These are phyloP conservation scores for Serendipita sp. DNA, from an alignment of 768 basidiomycete species.

Conservation along the genomic window DNA sequence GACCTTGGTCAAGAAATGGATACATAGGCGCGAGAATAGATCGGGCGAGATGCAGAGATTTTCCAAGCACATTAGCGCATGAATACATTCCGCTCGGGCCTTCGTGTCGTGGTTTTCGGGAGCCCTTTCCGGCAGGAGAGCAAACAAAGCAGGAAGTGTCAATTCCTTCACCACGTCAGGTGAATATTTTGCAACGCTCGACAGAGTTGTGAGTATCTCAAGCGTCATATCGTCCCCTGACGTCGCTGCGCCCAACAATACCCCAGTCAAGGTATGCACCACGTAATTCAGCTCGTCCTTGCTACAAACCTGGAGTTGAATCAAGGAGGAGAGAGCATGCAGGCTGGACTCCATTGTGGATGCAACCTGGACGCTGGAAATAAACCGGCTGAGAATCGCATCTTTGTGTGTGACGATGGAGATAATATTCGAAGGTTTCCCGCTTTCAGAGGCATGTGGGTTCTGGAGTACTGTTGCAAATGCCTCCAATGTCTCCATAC, in stretches of 20 bases:
- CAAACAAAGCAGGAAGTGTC: slow-evolving; percentile 70
- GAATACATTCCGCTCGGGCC: slow-evolving; percentile 51
- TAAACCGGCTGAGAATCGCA: slow-evolving; percentile 49
- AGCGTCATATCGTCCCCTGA: neutral
- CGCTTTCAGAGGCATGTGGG: neutral
- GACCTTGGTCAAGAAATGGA: slow-evolving; percentile 62
- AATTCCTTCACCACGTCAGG: slow-evolving; percentile 53
- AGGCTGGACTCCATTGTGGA: slow-evolving; percentile 45
- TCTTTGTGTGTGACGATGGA: slow-evolving; percentile 51
- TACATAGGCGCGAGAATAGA: slow-evolving; percentile 73
- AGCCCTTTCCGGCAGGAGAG: slow-evolving; percentile 50
- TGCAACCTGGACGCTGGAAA: slow-evolving; percentile 38
- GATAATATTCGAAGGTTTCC: too few relatives aligned
- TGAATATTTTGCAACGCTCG: slow-evolving; percentile 39
- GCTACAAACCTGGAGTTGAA: slow-evolving; percentile 48
- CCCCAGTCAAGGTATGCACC: slow-evolving; percentile 58
- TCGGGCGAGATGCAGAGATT: slow-evolving; percentile 55
- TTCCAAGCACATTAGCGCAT: slow-evolving; percentile 49
- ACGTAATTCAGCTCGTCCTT: slow-evolving; percentile 66
- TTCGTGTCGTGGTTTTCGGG: slow-evolving; percentile 36
- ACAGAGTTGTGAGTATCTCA: slow-evolving; percentile 26
- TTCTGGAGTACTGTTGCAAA: slow-evolving; percentile 27
- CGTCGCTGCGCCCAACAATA: slow-evolving; percentile 26
- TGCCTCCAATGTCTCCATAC: slow-evolving; percentile 48
- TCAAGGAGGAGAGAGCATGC: slow-evolving; percentile 46